phyloP scores from a whole-genome alignment of 2,329 filamentous ascomycete genomes.

The Pyrenochaeta sp. region DNA sequence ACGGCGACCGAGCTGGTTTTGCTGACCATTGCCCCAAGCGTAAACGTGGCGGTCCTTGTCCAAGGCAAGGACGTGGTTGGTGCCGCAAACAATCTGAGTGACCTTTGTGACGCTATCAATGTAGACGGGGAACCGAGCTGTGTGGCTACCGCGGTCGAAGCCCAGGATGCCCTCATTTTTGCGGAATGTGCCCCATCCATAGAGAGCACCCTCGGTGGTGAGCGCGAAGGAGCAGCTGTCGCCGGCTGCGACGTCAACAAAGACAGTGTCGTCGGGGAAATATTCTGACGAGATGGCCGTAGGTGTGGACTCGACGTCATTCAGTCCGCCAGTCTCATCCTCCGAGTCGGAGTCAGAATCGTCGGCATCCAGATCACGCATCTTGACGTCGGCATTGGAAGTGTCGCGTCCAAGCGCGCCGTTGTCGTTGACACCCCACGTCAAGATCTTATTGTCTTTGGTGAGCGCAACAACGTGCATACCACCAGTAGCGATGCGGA shows the following conservation, averaged over 20 bases:
- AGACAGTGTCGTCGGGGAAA: slow-evolving; percentile 69
- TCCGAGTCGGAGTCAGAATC: slow-evolving; percentile 55
- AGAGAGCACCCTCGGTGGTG: slow-evolving; percentile 77
- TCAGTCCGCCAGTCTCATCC: slow-evolving; percentile 69
- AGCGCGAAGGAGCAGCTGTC: slow-evolving; percentile 80
- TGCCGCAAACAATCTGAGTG: slow-evolving; percentile 68
- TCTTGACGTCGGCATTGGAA: slow-evolving; percentile 67
- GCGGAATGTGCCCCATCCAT: slow-evolving; percentile 85
- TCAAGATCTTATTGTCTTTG: slow-evolving; percentile 80
- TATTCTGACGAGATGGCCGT: slow-evolving; percentile 61
- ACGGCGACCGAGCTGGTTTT: slow-evolving; percentile 73
- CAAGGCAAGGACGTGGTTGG: slow-evolving; percentile 75
- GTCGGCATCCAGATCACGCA: slow-evolving; percentile 60
- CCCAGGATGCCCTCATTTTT: slow-evolving; percentile 72
- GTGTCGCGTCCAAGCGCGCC: slow-evolving; percentile 81
- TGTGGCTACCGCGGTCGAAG: slow-evolving; percentile 59
- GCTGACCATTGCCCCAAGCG: slow-evolving; percentile 76
- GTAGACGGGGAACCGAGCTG: slow-evolving; percentile 56
- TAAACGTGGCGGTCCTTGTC: slow-evolving; percentile 70
- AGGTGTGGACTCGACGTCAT: slow-evolving; percentile 75
- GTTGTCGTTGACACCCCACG: slow-evolving; percentile 89
- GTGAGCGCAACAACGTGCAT: slow-evolving; percentile 84
- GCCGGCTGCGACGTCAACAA: slow-evolving; percentile 72
- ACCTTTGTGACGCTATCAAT: slow-evolving; percentile 72
- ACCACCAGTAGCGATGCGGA: slow-evolving; percentile 78